Base-by-base conservation (phyloP, 2,329 filamentous ascomycete genomes). In the Talaromyces sp. region DNA sequence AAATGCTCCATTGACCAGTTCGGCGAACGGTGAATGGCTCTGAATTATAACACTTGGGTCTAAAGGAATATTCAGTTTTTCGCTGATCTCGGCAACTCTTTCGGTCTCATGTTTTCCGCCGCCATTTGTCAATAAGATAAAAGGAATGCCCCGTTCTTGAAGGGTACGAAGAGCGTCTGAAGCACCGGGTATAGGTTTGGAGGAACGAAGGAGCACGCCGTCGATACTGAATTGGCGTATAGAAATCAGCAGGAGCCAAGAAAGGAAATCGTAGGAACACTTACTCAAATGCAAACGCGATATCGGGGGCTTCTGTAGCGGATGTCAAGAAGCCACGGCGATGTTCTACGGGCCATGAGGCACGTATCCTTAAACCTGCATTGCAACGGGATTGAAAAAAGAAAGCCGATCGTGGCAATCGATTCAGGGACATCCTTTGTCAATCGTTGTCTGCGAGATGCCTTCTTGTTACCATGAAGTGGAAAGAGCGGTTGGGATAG, bases 101-200 rank as follows among this genome's bases (percentile, higher is more conserved):
- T 89, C 86, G 2, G 78, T 78, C 74, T 97, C 93, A 62, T 86
- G 84, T 69, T 88, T 91, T 59, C 94, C 94, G 41, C 94, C 94
- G 65, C 94, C 94, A 74, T 99, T 99, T 60, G 94, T 99, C 62
- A 99, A 81, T 35, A 99, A 84, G 67, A 99, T 93, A 76, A 96
- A 97, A 11, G 92, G 92, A 46, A 97, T 90, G 48, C 83, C 80
- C 67, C 91, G 81, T 48, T 81, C 75, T 65, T 91, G 85, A 19
- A 97, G 85, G 67, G 85, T 87, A 31, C 79, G 77, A 19, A 99
- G 81, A 13, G 91, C 83, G 67, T 89, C 81, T 1, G 84, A 79
- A 1, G 94, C 93, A 33, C 89, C 88, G 1, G 90, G 88, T 48
- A 97, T 86, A 2, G 89, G 86, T 62, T 86, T 84, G 3, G 88